Percentiles rank a stretch among this genome's conserved stretches.
These are phyloP conservation scores for Berberis thunbergii DNA, from an alignment of 164 flowering plant genomes.

Conservation along the genomic window DNA sequence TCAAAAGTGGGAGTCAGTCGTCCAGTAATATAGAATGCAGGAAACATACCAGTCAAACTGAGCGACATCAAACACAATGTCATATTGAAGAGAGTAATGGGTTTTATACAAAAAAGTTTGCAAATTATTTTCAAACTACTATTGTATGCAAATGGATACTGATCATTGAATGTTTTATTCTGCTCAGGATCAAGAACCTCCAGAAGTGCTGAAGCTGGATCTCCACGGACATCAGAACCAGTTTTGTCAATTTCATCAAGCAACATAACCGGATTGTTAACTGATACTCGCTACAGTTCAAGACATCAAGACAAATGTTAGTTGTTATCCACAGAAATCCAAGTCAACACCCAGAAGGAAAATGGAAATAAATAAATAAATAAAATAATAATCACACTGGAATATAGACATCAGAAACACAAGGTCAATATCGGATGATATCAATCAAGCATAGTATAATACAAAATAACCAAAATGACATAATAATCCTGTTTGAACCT, in stretches of 20 bases:
- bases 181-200: slow-evolving; percentile 99
- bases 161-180: slow-evolving; percentile 93
- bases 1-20: too few relatives aligned
- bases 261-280: slow-evolving; percentile 93
- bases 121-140: not conserved
- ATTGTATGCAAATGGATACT: slow-evolving; percentile 59
- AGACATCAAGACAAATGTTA: slow-evolving; percentile 9
- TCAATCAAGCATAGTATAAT: too few relatives aligned
- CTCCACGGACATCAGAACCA: slow-evolving; percentile 97
- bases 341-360: not conserved
- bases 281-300: slow-evolving; percentile 64
- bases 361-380: too few relatives aligned
- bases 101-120: not conserved
- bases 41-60: too few relatives aligned
- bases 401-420: too few relatives aligned
- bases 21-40: too few relatives aligned
- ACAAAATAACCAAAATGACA: not conserved
- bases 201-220: slow-evolving; percentile 97
- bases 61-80: too few relatives aligned
- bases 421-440: too few relatives aligned
- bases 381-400: too few relatives aligned
- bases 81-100: not conserved
- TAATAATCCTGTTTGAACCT: slow-evolving; percentile 38
- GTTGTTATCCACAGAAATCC: not conserved
- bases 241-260: slow-evolving; percentile 99